Conservation (phyloP, 306 rosid genomes). For the Medicago lupulina region DNA sequence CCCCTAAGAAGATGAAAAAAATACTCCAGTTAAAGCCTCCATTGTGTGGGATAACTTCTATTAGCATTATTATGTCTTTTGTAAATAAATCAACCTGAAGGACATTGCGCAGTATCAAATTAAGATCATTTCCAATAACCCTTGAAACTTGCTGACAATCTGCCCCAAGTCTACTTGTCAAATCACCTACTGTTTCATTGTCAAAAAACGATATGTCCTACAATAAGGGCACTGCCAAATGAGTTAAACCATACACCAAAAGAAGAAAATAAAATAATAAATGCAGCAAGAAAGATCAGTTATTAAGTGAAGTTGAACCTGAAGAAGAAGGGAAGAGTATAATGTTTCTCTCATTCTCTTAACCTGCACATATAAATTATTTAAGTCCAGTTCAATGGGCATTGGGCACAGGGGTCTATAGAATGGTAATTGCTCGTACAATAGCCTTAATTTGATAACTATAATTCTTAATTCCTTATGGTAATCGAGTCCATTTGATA, state of each 20-base stretch:
- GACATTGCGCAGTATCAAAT: constrained; percentile 82
- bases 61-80: constrained; percentile 18
- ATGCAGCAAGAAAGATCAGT: constrained; percentile 32
- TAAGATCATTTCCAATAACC: constrained; percentile 96
- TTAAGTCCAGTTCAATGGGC: constrained; percentile 18
- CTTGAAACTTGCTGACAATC: constrained; percentile 99
- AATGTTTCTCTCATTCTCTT: constrained; percentile 94
- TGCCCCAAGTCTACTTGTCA: constrained; percentile 99
- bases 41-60: constrained; percentile 24
- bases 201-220: constrained; percentile 98
- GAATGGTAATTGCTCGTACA: constrained; percentile 22
- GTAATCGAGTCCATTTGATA: constrained; percentile 14
- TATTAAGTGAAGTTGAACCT: constrained; percentile 61
- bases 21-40: constrained; percentile 34
- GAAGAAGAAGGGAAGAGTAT: constrained; percentile 86
- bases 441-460: constrained; percentile 21
- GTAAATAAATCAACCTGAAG: constrained; percentile 72
- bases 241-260: constrained; percentile 49
- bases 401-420: constrained; percentile 6
- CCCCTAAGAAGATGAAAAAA: constrained; percentile 60
- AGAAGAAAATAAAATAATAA: constrained; percentile 14
- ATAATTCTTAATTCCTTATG: constrained; percentile 9
- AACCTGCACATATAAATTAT: constrained; percentile 63
- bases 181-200: constrained; percentile 91
- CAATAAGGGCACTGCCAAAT: constrained; percentile 54